Evolutionary conservation across 371 early-diverging fungal species (phyloP).

Genomic region (Thermomucor indicae-seudaticae): DNA sequence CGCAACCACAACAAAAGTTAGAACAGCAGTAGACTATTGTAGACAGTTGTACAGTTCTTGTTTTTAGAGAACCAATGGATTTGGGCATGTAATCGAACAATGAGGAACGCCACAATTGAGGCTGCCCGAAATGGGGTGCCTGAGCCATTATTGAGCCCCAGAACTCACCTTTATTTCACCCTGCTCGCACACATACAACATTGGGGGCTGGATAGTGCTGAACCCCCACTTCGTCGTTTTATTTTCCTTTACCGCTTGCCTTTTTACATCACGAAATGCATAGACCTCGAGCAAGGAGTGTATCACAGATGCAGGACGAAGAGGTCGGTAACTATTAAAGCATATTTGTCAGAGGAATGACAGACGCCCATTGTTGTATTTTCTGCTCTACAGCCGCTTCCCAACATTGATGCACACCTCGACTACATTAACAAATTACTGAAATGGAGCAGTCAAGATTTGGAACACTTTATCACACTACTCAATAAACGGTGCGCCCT

Average conservation of each 20-base stretch:
- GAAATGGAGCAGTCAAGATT: conserved; percentile 8
- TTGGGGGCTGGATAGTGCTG: too few species aligned
- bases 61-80: too few species aligned
- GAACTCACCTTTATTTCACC: too few species aligned
- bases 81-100: too few species aligned
- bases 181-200: too few species aligned
- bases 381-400: conserved; percentile 1
- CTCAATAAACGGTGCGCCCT: conserved; percentile 4
- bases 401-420: conserved; percentile 12
- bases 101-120: too few species aligned
- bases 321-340: neutral
- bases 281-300: neutral
- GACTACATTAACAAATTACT: conserved; percentile 11
- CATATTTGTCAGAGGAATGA: neutral
- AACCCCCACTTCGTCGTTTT: too few species aligned
- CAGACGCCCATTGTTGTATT: neutral
- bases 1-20: conserved; percentile 31
- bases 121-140: too few species aligned
- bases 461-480: conserved; percentile 9
- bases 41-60: too few species aligned
- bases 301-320: neutral
- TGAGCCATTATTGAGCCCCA: too few species aligned
- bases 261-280: too few species aligned
- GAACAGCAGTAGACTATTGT: conserved; percentile 15
- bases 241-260: too few species aligned